Conservation (phyloP, 1,139 yeast species). For the Yamadazyma siamensis region DNA sequence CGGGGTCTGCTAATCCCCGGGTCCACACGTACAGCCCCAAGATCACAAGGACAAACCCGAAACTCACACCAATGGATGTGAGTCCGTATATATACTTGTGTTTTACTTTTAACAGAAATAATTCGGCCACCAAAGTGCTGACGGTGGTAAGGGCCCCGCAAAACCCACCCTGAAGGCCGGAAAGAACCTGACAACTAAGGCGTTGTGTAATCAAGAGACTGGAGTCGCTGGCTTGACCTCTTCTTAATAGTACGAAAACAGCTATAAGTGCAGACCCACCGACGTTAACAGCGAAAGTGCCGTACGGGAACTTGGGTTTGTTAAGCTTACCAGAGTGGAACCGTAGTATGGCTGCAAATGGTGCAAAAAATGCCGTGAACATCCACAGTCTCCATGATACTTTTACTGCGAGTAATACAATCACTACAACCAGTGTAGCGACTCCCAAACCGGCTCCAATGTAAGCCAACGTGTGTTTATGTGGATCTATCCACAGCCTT, state of each 20-base stretch:
- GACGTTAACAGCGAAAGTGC: constrained; percentile 72
- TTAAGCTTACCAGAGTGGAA: constrained; percentile 51
- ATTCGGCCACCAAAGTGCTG: constrained; percentile 71
- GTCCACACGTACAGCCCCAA: constrained; percentile 58
- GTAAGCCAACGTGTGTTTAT: constrained; percentile 14
- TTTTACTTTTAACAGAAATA: constrained; percentile 34
- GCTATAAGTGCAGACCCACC: constrained; percentile 58
- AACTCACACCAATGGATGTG: constrained; percentile 35
- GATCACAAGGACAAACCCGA: constrained; percentile 38
- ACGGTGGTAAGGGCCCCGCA: constrained; percentile 79
- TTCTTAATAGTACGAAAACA: constrained; percentile 45
- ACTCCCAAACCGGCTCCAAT: constrained; percentile 22
- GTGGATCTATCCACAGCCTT: background rate
- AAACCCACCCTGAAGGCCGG: constrained; percentile 65
- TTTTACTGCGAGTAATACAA: constrained; percentile 41
- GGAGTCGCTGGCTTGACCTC: constrained; percentile 33
- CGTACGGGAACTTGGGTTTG: constrained; percentile 52
- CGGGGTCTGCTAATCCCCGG: constrained; percentile 30
- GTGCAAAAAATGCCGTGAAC: constrained; percentile 55
- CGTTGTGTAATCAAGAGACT: constrained; percentile 26
- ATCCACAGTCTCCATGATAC: constrained; percentile 62
- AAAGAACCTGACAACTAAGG: constrained; percentile 49
- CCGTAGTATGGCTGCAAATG: constrained; percentile 62
- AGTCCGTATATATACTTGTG: constrained; percentile 40
- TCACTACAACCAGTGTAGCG: constrained; percentile 35